Percentiles rank a stretch among this genome's conserved stretches.
Conservation (phyloP, 768 basidiomycete species). For the Leccinellum rugosiceps region DNA sequence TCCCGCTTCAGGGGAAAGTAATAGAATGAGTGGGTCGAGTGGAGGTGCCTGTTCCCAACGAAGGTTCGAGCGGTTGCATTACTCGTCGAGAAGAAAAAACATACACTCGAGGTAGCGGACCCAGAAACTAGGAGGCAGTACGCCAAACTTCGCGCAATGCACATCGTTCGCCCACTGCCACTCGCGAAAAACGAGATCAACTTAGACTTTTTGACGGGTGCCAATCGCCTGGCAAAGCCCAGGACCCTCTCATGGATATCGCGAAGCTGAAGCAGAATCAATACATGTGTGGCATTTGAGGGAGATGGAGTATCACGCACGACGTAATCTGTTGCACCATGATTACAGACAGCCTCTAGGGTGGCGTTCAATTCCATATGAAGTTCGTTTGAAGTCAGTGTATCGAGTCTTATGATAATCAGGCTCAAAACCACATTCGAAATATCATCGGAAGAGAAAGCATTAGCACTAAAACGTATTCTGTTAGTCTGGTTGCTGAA, state of each 20-base stretch:
- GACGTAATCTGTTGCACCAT: slow-evolving; percentile 32
- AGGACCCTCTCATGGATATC: slow-evolving; percentile 46
- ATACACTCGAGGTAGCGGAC: slow-evolving; percentile 7
- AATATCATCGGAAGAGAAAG: slow-evolving; percentile 39
- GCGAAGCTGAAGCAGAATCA: slow-evolving; percentile 40
- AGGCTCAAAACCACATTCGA: slow-evolving; percentile 49
- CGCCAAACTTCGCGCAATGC: slow-evolving; percentile 59
- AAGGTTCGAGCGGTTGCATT: not conserved
- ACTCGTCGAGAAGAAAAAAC: slow-evolving; percentile 2
- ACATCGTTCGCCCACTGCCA: slow-evolving; percentile 47
- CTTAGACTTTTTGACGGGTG: slow-evolving; percentile 48
- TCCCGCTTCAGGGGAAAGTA: slow-evolving; percentile 46
- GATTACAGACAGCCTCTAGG: slow-evolving; percentile 45
- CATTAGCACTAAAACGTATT: slow-evolving; percentile 28
- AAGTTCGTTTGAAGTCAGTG: slow-evolving; percentile 42
- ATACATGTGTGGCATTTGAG: not conserved
- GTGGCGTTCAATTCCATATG: slow-evolving; percentile 44
- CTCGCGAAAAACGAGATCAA: slow-evolving; percentile 50
- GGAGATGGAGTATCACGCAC: slow-evolving; percentile 14
- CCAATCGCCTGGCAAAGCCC: slow-evolving; percentile 36
- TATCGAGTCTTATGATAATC: slow-evolving; percentile 56
- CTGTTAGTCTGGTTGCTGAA: not conserved
- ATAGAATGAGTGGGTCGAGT: slow-evolving; percentile 45
- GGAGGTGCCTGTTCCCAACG: slow-evolving; percentile 47
- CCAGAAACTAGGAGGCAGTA: slow-evolving; percentile 31